These are phyloP conservation scores for Penicillium psychrofluorescens DNA, from an alignment of 495 filamentous ascomycete species.

Conservation along the genomic window DNA sequence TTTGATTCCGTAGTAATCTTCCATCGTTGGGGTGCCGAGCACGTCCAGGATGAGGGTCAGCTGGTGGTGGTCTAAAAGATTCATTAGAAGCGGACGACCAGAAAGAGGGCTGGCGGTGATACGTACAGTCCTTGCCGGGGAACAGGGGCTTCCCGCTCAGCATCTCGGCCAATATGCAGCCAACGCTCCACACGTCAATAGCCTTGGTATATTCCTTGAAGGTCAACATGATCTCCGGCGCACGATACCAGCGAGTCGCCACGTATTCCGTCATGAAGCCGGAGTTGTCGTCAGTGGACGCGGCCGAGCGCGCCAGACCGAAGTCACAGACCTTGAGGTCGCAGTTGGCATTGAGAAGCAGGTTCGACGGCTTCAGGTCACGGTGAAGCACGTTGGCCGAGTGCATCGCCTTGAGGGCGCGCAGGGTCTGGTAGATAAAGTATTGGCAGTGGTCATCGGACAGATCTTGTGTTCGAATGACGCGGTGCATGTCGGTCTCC, in stretches of 20 bases:
- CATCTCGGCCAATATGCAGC: constrained; percentile 99
- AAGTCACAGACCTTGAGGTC: constrained; percentile 99
- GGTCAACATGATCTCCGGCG: constrained; percentile 99
- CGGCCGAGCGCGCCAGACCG: constrained; percentile 86
- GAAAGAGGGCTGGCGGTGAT: background rate
- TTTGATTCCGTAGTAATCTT: constrained; percentile 99
- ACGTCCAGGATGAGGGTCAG: constrained; percentile 97
- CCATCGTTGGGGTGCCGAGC: constrained; percentile 98
- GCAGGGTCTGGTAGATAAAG: constrained; percentile 99
- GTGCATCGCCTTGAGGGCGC: constrained; percentile 98
- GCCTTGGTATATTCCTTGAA: constrained; percentile 99
- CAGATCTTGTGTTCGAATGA: constrained; percentile 97
- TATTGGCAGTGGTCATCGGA: constrained; percentile 99
- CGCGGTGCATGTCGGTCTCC: constrained; percentile 99
- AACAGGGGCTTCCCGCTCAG: constrained; percentile 97
- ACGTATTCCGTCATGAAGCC: constrained; percentile 99
- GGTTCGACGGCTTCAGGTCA: constrained; percentile 94
- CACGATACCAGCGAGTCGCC: constrained; percentile 97
- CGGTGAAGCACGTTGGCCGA: constrained; percentile 97
- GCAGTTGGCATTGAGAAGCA: constrained; percentile 97
- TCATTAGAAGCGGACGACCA: constrained; percentile 9
- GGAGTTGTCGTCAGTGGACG: constrained; percentile 94
- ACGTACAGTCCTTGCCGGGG: constrained; percentile 96
- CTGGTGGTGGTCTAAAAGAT: constrained; percentile 82
- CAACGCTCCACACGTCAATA: constrained; percentile 99